Evolutionary conservation across 768 basidiomycete genomes (phyloP).

Genomic region (Amanita muscaria): DNA sequence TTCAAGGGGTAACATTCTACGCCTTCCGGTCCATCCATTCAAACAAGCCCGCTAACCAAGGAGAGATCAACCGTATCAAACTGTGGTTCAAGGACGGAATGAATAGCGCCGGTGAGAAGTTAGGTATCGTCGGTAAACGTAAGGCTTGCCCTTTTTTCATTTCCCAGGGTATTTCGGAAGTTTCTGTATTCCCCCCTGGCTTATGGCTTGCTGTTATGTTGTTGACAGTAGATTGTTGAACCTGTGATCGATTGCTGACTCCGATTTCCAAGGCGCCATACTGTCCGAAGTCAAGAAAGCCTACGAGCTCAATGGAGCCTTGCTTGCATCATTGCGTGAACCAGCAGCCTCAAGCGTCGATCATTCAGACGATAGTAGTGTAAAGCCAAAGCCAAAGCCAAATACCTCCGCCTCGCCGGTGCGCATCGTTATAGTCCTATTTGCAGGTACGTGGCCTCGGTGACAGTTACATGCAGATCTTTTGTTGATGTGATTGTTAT

Average conservation of each 20-base stretch:
- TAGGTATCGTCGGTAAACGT: background rate
- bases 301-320: constrained; percentile 38
- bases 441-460: background rate
- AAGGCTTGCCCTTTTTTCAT: background rate
- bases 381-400: background rate
- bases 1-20: constrained; percentile 58
- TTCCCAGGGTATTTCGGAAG: background rate
- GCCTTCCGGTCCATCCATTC: constrained; percentile 51
- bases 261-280: constrained; percentile 30
- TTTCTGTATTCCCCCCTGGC: no score
- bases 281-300: constrained; percentile 40
- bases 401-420: background rate
- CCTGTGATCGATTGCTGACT: background rate
- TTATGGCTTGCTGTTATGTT: no score
- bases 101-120: constrained; percentile 31
- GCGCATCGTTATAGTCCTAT: background rate
- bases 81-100: constrained; percentile 57
- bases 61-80: constrained; percentile 67
- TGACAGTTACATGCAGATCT: background rate
- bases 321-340: constrained; percentile 38
- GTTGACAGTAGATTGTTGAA: no score
- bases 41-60: constrained; percentile 35
- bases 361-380: background rate
- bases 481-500: constrained; percentile 6
- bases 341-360: no score